Percentiles rank a stretch among this genome's conserved stretches.
Conservation (phyloP, 257 asterid genomes). For the Nicotiana tabacum region DNA sequence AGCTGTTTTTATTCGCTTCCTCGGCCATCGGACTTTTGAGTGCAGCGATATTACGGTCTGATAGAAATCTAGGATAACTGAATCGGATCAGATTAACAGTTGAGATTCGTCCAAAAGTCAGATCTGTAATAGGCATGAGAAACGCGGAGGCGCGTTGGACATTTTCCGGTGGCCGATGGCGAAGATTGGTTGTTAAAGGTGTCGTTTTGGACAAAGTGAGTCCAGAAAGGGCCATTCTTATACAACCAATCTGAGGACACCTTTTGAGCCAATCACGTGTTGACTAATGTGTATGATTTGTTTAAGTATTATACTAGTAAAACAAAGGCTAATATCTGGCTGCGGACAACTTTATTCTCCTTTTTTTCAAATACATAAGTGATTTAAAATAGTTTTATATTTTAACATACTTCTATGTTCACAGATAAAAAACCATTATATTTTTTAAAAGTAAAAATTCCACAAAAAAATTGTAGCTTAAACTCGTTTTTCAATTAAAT, state of each 20-base stretch:
- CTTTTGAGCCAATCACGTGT: not conserved
- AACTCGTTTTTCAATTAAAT: too few relatives aligned
- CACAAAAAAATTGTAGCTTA: too few relatives aligned
- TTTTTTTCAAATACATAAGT: too few relatives aligned
- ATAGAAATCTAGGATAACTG: slow-evolving; percentile 14
- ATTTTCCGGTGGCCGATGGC: slow-evolving; percentile 8
- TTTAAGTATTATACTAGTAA: too few relatives aligned
- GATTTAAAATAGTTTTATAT: too few relatives aligned
- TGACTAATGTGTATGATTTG: not conserved
- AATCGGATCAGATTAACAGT: slow-evolving; percentile 11
- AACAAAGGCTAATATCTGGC: too few relatives aligned
- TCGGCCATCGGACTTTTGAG: slow-evolving; percentile 35
- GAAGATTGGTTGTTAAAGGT: not conserved
- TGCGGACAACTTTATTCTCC: too few relatives aligned
- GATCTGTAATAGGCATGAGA: slow-evolving; percentile 33
- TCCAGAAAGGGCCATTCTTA: not conserved
- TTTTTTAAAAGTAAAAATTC: too few relatives aligned
- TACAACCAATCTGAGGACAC: not conserved
- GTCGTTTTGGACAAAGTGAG: not conserved
- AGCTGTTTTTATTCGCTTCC: slow-evolving; percentile 17
- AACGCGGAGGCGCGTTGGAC: slow-evolving; percentile 9
- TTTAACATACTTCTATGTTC: too few relatives aligned
- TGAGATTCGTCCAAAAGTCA: slow-evolving; percentile 30
- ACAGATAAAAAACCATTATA: too few relatives aligned
- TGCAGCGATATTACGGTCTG: slow-evolving; percentile 11